Evolutionary conservation across 768 basidiomycete species (phyloP), one percentile per base, ranked within the genome.

Genomic region (Termitomyces eurrhizus): DNA sequence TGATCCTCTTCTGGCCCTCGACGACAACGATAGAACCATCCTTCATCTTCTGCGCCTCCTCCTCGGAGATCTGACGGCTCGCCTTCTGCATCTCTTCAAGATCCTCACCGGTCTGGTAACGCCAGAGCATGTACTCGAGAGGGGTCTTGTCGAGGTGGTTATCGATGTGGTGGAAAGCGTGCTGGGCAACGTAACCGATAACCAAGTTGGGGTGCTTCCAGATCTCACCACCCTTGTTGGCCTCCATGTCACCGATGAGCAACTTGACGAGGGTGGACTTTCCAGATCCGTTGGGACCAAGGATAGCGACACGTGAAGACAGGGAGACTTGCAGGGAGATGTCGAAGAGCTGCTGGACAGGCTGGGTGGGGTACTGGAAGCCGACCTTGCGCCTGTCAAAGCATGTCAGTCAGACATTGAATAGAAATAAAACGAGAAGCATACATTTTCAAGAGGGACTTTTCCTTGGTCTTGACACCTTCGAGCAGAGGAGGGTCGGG

Each of bases 141-240:
- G 95, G 93, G 14, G 95, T 98, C 85, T 95, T 96, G 84, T 98
- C 95, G 72, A 98, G 92, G 73, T 98, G 95, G 75, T 93, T 80
- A 75, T 98, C 95, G 72, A 98, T 98, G 76, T 98, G 95, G 83
- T 98, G 95, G 95, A 98, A 98, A 63, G 95, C 95, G 77, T 98
- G 95, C 78, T 98, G 95, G 45, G 95, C 95, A 66, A 98, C 95
- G 79, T 98, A 98, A 71, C 95, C 95, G 64, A 98, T 96, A 79
- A 98, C 95, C 86, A 98, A 83, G 85, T 98, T 98, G 64, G 95
- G 95, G 80, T 98, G 95, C 81, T 95, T 98, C 95, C 95, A 98
- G 78, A 90, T 88, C 78, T 95, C 93, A 83, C 95, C 95, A 64
- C 92, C 92, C 79, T 87, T 90, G 86, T 97, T 97, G 64, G 91